Conservation (phyloP, 306 rosid species). For the Neltuma alba region DNA sequence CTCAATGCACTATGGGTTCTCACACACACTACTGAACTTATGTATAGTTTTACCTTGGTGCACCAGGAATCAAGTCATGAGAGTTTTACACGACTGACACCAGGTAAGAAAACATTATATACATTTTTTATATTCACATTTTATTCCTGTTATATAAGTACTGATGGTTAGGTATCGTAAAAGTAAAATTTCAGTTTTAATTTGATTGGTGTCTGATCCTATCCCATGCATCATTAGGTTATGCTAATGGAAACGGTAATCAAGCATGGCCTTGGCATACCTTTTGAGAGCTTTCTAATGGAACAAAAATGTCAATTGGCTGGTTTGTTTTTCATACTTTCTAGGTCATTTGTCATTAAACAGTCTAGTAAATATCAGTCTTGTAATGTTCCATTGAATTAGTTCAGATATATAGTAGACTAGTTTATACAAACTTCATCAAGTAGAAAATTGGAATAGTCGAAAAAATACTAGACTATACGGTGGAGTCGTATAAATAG, state of each 20-base stretch:
- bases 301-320: neutral
- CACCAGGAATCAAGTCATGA: slow-evolving; percentile 29
- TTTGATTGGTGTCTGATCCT: slow-evolving; percentile 19
- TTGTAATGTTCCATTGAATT: neutral
- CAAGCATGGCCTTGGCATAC: slow-evolving; percentile 31
- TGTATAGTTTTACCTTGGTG: slow-evolving; percentile 32
- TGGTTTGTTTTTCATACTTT: slow-evolving; percentile 13
- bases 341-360: slow-evolving; percentile 2
- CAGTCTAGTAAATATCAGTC: neutral
- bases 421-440: slow-evolving; percentile 11
- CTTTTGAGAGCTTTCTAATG: slow-evolving; percentile 20
- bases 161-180: neutral
- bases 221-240: slow-evolving; percentile 30
- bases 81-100: slow-evolving; percentile 12
- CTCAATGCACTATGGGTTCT: slow-evolving; percentile 32
- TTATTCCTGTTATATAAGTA: neutral
- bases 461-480: neutral
- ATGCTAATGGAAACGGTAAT: slow-evolving; percentile 21
- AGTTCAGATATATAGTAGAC: neutral
- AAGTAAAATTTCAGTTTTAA: slow-evolving; percentile 16
- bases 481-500: neutral
- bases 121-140: neutral
- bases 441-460: neutral
- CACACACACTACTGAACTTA: slow-evolving; percentile 33
- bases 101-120: slow-evolving; percentile 36